Base-by-base conservation (phyloP, 73 alveolate species). In the Effrenium voratum region DNA sequence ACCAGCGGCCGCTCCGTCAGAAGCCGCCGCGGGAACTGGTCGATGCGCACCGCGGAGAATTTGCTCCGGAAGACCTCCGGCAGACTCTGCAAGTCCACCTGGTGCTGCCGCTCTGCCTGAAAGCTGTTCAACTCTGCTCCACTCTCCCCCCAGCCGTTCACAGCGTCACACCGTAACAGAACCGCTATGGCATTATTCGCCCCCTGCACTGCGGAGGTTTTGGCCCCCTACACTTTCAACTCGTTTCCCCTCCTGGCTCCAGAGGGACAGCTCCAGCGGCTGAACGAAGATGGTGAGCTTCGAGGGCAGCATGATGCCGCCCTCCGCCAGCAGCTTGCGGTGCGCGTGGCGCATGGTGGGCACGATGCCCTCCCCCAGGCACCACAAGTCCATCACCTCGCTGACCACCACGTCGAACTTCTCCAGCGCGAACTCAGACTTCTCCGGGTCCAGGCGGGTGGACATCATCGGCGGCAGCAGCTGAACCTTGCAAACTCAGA, bases 291-390 rank as follows among this genome's bases (percentile, higher is more conserved):
- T 68, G 52, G 32, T 73, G 88, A 90, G 46, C 50, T 52, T 49
- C 43, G 88, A 86, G 10, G 97, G 97, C 76, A 90, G 75, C 97
- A 90, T 30, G 46, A 82, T 50, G 4, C 92, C 92, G 0, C 15
- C n/a, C 24, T 70, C 86, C 55, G 43, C 60, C 93, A 57, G 97
- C 83, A 59, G 34, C 87, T 90, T 90, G 88, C 68, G 40, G 46
- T 90, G 97, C 55, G 97, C 97, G 22, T 90, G 97, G 66, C 97
- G 97, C 97, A 90, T 90, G 73, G 97, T 90, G 88, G 97, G 97
- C 19, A 90, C 68, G 97, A 90, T 90, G 44, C 97, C 97, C 34
- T 90, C 97, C 0, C 97, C 97, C 60, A 44, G 50, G 28, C 92
- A 82, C 92, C 92, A 82, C 72, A 82, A 34, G 36, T 82, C 92